Base-by-base conservation (phyloP, 176 grass and related monocot species). In the Triticum turgidum region DNA sequence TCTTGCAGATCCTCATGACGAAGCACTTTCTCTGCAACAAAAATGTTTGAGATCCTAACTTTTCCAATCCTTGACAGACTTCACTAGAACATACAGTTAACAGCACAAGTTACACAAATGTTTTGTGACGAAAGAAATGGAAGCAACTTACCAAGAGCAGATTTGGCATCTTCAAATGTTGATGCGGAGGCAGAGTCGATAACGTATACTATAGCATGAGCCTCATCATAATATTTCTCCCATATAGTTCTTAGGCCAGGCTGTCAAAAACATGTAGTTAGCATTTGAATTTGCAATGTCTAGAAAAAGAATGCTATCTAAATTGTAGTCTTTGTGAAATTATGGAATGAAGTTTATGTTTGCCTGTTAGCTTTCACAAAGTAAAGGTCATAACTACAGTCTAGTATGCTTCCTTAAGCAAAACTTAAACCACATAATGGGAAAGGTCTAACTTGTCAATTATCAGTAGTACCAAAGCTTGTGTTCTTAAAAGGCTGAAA, bases 211-310 rank as follows among this genome's bases (percentile, higher is more conserved):
- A 99, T 85, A 87, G 97, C 94, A 93, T 99, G 92, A 5, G 97
- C 90, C 81, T 99, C 97, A 22, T 99, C 94, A 81, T 93, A 99
- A 88, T 99, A 99, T 92, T 99, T 99, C 89, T 99, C 94, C 97
- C 97, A 99, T 83, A 99, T 99, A 83, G 97, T 94, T 74, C 94
- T 91, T 51, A 97, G 79, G 77, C 94, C 94, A 91, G 84, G 85
- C 97, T 99, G 74, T 70, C 65, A 73, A 82, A 82, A 82, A 78
- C 67, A 73, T 79, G 18, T 39, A 87, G 84, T 61, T 66, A 61
- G 68, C 59, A 47, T 84, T 66, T 73, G 5, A 49, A 52, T 39
- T 69, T 33, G 21, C 38, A 87, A 49, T 78, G 1, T 22, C 27
- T 54, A 65, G 20, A 69, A 61, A 56, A 76, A 54, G 20, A 25